These are phyloP conservation scores for Larix sibirica DNA, from an alignment of 83 land plant species.

Conservation along the genomic window DNA sequence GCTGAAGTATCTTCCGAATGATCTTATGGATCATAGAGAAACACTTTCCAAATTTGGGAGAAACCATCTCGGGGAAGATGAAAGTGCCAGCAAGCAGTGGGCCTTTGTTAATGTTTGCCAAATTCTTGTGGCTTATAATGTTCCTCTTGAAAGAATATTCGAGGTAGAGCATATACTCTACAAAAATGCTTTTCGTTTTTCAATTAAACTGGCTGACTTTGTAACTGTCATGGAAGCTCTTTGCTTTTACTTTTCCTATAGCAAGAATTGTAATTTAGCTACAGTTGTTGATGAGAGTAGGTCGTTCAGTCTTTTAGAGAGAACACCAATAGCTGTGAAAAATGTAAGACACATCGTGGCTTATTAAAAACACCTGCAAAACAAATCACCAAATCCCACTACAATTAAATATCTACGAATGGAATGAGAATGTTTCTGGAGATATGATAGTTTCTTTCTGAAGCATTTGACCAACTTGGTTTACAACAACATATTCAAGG, in stretches of 20 bases:
- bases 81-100: slow-evolving; percentile 99
- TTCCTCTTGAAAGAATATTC: slow-evolving; percentile 92
- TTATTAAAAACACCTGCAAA: too few species aligned
- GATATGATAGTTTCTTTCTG: too few species aligned
- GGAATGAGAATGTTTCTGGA: too few species aligned
- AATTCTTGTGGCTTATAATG: slow-evolving; percentile 95
- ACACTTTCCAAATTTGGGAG: slow-evolving; percentile 98
- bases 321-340: not conserved
- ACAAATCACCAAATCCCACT: too few species aligned
- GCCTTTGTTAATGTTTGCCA: slow-evolving; percentile 99
- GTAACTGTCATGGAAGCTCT: not conserved
- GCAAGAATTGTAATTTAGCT: not conserved
- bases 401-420: too few species aligned
- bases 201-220: not conserved
- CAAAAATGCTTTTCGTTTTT: not conserved
- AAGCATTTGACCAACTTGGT: too few species aligned
- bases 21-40: slow-evolving; percentile 89
- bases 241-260: not conserved
- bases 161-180: slow-evolving; percentile 51
- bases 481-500: too few species aligned
- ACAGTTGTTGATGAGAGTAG: not conserved
- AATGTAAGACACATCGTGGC: too few species aligned
- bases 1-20: slow-evolving; percentile 87
- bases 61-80: slow-evolving; percentile 98
- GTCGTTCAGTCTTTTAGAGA: not conserved